A percentile compares a stretch with the other conserved stretches of the same genome.
Evolutionary conservation across 192 early-diverging fungal species (phyloP).

Genomic region (Entomortierella chlamydospora): DNA sequence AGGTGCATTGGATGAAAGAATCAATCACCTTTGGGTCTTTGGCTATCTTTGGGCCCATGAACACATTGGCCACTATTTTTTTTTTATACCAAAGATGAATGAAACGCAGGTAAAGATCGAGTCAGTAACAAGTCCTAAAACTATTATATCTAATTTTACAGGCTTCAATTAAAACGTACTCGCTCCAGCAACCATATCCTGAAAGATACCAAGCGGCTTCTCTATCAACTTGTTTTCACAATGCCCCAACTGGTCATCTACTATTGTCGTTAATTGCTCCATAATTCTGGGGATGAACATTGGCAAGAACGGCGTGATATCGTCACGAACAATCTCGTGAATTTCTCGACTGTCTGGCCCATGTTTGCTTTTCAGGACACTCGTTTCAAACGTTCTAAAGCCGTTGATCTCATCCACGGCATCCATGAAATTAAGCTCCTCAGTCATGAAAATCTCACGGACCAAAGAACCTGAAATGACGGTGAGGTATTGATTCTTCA

Average conservation of each 20-base stretch:
- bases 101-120: background rate
- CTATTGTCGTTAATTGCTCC: background rate
- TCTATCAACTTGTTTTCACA: constrained; percentile 27
- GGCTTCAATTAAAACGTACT: too few relatives aligned
- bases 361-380: constrained; percentile 24
- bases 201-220: constrained; percentile 33
- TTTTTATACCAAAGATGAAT: too few relatives aligned
- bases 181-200: constrained; percentile 53
- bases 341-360: constrained; percentile 1
- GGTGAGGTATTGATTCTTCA: constrained; percentile 20
- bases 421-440: constrained; percentile 30
- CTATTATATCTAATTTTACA: too few relatives aligned
- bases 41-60: constrained; percentile 36
- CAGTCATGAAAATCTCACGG: constrained; percentile 54
- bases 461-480: constrained; percentile 37
- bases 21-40: constrained; percentile 25
- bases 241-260: constrained; percentile 18
- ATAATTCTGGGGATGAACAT: constrained; percentile 50
- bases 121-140: background rate
- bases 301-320: constrained; percentile 51
- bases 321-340: constrained; percentile 42
- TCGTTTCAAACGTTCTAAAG: constrained; percentile 5
- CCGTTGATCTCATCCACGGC: constrained; percentile 28
- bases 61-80: constrained; percentile 40
- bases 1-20: constrained; percentile 28